Percentiles rank a stretch among this genome's conserved stretches.
Conservation (phyloP, 768 basidiomycete species). For the Rhizopogon salebrosus region DNA sequence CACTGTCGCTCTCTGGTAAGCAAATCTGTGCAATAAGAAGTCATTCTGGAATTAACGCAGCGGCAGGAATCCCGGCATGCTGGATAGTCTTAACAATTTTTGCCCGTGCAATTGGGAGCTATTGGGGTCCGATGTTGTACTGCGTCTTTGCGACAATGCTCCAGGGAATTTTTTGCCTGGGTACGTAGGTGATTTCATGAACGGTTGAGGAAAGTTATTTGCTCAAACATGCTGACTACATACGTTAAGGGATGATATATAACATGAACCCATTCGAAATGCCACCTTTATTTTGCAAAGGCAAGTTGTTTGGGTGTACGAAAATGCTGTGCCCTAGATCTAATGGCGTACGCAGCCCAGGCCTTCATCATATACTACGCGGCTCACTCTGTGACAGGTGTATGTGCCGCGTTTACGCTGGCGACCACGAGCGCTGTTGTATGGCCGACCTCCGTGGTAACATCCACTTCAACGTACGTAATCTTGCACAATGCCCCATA, state of each 20-base stretch:
- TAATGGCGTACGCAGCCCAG: slow-evolving; percentile 30
- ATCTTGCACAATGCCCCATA: not conserved
- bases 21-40: not conserved
- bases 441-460: slow-evolving; percentile 26
- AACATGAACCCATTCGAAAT: slow-evolving; percentile 56
- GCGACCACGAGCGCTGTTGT: slow-evolving; percentile 44
- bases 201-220: not conserved
- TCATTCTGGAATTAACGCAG: not conserved
- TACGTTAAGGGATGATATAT: slow-evolving; percentile 57
- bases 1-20: slow-evolving; percentile 50
- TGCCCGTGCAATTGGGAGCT: slow-evolving; percentile 34
- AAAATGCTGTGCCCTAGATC: slow-evolving; percentile 9
- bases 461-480: slow-evolving; percentile 18
- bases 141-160: slow-evolving; percentile 44
- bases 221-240: not conserved
- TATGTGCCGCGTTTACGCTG: slow-evolving; percentile 38
- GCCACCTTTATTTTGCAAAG: slow-evolving; percentile 53
- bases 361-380: slow-evolving; percentile 38
- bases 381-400: slow-evolving; percentile 40
- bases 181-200: slow-evolving; percentile 27
- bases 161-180: slow-evolving; percentile 55
- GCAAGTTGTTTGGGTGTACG: slow-evolving; percentile 30
- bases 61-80: slow-evolving; percentile 44
- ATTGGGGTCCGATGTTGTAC: slow-evolving; percentile 48
- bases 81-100: slow-evolving; percentile 45